Percentiles rank a stretch among this genome's conserved stretches.
phyloP scores from a whole-genome alignment of 2,329 filamentous ascomycete species.

The Cladosporium sp. region DNA sequence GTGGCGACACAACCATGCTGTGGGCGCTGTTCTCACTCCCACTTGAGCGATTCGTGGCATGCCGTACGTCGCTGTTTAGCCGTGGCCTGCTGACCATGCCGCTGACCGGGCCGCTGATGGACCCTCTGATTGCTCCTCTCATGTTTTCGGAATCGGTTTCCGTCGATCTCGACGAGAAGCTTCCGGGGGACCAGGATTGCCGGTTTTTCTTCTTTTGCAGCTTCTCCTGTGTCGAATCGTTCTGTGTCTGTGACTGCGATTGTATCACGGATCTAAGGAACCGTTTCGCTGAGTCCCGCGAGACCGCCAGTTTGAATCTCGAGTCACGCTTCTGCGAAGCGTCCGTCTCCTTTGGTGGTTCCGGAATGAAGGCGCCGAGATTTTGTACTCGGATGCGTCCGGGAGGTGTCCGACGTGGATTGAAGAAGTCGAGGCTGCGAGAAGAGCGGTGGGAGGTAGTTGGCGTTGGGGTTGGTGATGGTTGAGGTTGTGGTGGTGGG shows the following conservation, averaged over 20 bases:
- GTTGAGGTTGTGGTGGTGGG: not conserved
- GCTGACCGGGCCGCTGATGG: constrained; percentile 42
- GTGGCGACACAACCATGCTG: constrained; percentile 17
- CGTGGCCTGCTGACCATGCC: constrained; percentile 43
- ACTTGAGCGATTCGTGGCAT: constrained; percentile 30
- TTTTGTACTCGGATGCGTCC: constrained; percentile 17
- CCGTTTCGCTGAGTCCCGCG: constrained; percentile 51
- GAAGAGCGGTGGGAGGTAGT: not conserved
- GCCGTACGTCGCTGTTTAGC: constrained; percentile 42
- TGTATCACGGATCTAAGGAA: constrained; percentile 50
- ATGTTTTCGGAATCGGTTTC: constrained; percentile 37
- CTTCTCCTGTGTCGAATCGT: constrained; percentile 12
- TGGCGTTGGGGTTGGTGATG: not conserved
- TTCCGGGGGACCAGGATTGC: constrained; percentile 34
- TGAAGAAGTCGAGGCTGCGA: constrained; percentile 32
- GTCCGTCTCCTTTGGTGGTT: not conserved
- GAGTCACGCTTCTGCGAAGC: constrained; percentile 9
- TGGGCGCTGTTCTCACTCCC: constrained; percentile 20
- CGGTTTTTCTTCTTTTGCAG: constrained; percentile 28
- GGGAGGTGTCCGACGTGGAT: constrained; percentile 17
- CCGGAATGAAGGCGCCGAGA: constrained; percentile 6
- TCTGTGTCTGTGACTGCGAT: constrained; percentile 13
- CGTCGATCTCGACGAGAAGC: constrained; percentile 5
- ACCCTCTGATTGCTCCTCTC: constrained; percentile 42
- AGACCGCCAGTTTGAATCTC: constrained; percentile 52